Conservation (phyloP, 2,329 filamentous ascomycete genomes). For the Stenocarpella maydis region DNA sequence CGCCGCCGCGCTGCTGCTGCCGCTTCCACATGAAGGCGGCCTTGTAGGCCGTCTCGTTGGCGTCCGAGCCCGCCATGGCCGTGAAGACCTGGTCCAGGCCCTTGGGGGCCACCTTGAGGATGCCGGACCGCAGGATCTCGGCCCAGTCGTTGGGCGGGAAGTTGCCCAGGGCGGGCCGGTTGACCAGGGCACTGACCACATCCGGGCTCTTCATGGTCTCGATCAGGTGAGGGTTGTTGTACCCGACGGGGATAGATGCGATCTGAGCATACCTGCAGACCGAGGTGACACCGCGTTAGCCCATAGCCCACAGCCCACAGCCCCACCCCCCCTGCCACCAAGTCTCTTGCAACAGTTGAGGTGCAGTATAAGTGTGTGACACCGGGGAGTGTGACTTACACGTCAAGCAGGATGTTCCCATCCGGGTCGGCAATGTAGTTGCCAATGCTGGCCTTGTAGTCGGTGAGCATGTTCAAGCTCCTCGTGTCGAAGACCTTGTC, state of each 20-base stretch:
- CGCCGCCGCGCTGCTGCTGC: slow-evolving; percentile 81
- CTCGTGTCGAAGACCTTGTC: slow-evolving; percentile 85
- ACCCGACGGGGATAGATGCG: slow-evolving; percentile 89
- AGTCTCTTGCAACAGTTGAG: neutral
- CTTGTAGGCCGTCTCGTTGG: slow-evolving; percentile 95
- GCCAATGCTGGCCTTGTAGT: slow-evolving; percentile 77
- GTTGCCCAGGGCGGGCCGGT: slow-evolving; percentile 88
- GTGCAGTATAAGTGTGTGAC: neutral
- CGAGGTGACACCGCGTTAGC: slow-evolving; percentile 23
- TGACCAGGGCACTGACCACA: slow-evolving; percentile 84
- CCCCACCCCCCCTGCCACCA: no score
- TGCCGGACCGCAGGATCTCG: slow-evolving; percentile 77
- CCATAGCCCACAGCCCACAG: no score
- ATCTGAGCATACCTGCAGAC: slow-evolving; percentile 80
- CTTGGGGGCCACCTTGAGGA: slow-evolving; percentile 83
- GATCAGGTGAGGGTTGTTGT: slow-evolving; percentile 84
- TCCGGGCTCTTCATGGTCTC: slow-evolving; percentile 76
- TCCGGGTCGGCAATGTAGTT: slow-evolving; percentile 83
- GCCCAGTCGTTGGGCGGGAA: slow-evolving; percentile 90
- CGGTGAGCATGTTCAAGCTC: slow-evolving; percentile 82
- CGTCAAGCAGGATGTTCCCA: slow-evolving; percentile 76
- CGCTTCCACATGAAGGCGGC: slow-evolving; percentile 94
- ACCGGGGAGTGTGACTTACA: slow-evolving; percentile 60
- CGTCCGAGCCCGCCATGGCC: slow-evolving; percentile 86
- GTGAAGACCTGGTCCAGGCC: slow-evolving; percentile 91